Percentiles rank a stretch among this genome's conserved stretches.
phyloP scores from a whole-genome alignment of 257 asterid species.

The Jacaranda copaia region DNA sequence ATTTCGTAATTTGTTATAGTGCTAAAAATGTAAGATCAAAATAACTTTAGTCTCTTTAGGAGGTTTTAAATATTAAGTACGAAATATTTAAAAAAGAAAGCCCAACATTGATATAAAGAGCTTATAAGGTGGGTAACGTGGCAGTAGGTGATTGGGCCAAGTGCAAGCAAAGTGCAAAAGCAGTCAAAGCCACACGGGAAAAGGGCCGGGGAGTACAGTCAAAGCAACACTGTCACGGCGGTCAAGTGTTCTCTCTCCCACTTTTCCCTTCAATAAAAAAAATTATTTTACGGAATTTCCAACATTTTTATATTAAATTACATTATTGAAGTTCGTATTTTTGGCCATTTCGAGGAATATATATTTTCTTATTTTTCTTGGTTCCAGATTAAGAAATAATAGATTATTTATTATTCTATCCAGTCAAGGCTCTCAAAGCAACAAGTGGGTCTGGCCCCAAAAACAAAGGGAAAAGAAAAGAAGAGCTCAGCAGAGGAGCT shows the following conservation, averaged over 20 bases:
- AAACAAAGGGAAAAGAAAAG: slow-evolving; percentile 31
- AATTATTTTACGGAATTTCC: slow-evolving; percentile 18
- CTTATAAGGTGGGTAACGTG: slow-evolving; percentile 17
- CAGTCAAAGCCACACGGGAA: slow-evolving; percentile 61
- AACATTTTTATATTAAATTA: slow-evolving; percentile 16
- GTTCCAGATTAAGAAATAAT: slow-evolving; percentile 19
- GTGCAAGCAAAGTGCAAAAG: slow-evolving; percentile 43
- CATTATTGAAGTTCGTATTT: slow-evolving; percentile 47
- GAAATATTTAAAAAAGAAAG: neutral
- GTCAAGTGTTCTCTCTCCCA: slow-evolving; percentile 42
- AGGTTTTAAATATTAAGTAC: too few relatives aligned
- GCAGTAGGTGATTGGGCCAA: slow-evolving; percentile 33
- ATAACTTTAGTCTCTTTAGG: too few relatives aligned
- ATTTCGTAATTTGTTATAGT: neutral
- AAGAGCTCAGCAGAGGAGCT: slow-evolving; percentile 32
- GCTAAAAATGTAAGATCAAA: neutral
- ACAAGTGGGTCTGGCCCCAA: slow-evolving; percentile 43
- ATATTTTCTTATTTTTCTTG: slow-evolving; percentile 16
- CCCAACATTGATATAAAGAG: neutral
- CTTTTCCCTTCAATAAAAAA: slow-evolving; percentile 7
- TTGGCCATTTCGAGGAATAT: slow-evolving; percentile 47
- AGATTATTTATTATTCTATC: slow-evolving; percentile 34
- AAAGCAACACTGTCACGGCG: slow-evolving; percentile 57
- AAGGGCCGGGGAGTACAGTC: slow-evolving; percentile 50
- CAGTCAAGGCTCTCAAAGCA: slow-evolving; percentile 33